Percentiles rank a stretch among this genome's conserved stretches.
Evolutionary conservation across 192 early-diverging fungal genomes (phyloP).

Genomic region (Backusella morwellensis): DNA sequence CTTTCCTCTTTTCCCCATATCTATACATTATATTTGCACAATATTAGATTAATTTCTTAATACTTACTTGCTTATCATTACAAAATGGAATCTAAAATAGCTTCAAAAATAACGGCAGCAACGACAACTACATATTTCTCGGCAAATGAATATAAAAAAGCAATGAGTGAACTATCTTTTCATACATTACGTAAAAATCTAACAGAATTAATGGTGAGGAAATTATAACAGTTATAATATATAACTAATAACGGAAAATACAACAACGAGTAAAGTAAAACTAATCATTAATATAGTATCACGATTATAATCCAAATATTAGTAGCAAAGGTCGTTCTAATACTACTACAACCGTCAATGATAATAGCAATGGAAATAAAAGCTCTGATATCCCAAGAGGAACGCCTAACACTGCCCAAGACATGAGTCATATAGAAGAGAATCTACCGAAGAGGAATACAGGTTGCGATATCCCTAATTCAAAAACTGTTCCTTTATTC

Average conservation of each 20-base stretch:
- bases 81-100: neutral
- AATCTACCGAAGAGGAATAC: neutral
- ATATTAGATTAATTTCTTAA: neutral
- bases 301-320: neutral
- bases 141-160: neutral
- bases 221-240: neutral
- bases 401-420: neutral
- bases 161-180: constrained; percentile 4
- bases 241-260: neutral
- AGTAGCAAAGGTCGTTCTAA: neutral
- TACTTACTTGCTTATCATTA: neutral
- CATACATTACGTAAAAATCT: constrained; percentile 1
- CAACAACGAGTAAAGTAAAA: neutral
- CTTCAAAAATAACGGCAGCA: neutral
- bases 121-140: neutral
- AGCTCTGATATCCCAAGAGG: neutral
- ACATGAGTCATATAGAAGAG: neutral
- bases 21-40: neutral
- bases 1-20: neutral
- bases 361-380: neutral
- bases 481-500: constrained; percentile 5
- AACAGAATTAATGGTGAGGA: constrained; percentile 1
- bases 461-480: neutral
- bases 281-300: neutral
- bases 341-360: neutral